Percentiles rank a stretch among this genome's conserved stretches.
Evolutionary conservation across 805 yeast species (phyloP).

Genomic region (Candida ipomoeae): DNA sequence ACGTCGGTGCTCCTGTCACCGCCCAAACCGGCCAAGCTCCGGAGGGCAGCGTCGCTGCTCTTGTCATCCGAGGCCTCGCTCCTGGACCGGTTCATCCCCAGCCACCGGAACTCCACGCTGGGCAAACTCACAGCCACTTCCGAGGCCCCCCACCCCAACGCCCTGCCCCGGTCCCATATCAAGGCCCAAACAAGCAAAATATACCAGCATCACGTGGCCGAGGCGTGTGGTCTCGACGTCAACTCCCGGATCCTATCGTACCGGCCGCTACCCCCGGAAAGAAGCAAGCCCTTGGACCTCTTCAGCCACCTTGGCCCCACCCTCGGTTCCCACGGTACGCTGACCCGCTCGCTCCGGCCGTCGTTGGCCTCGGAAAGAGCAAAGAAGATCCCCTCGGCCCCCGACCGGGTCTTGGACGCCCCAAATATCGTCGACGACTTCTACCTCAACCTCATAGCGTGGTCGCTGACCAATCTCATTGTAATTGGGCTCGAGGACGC

Average conservation of each 20-base stretch:
- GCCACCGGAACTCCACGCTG: constrained; percentile 37
- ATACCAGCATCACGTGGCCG: constrained; percentile 81
- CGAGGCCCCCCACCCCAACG: constrained; percentile 40
- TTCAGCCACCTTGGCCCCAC: constrained; percentile 26
- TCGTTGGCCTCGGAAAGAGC: constrained; percentile 61
- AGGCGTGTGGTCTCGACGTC: constrained; percentile 87
- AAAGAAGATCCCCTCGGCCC: constrained; percentile 78
- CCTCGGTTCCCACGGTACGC: neutral
- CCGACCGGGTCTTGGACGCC: constrained; percentile 92
- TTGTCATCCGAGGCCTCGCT: constrained; percentile 10
- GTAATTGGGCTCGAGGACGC: constrained; percentile 85
- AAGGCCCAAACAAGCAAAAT: constrained; percentile 50
- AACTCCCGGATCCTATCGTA: constrained; percentile 81
- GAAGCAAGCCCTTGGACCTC: constrained; percentile 33
- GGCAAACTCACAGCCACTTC: constrained; percentile 33
- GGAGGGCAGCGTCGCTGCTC: constrained; percentile 16
- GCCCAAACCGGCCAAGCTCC: constrained; percentile 18
- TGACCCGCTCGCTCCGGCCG: constrained; percentile 34
- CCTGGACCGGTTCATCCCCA: constrained; percentile 42
- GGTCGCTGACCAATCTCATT: constrained; percentile 78
- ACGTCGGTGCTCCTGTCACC: constrained; percentile 14
- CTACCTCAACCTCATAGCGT: constrained; percentile 77
- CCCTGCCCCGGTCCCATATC: constrained; percentile 52
- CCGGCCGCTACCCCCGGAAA: constrained; percentile 79
- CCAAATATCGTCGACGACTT: constrained; percentile 94